Evolutionary conservation across 2,329 filamentous ascomycete genomes (phyloP), one percentile per base, ranked within the genome.

Genomic region (Fusarium papillatum): DNA sequence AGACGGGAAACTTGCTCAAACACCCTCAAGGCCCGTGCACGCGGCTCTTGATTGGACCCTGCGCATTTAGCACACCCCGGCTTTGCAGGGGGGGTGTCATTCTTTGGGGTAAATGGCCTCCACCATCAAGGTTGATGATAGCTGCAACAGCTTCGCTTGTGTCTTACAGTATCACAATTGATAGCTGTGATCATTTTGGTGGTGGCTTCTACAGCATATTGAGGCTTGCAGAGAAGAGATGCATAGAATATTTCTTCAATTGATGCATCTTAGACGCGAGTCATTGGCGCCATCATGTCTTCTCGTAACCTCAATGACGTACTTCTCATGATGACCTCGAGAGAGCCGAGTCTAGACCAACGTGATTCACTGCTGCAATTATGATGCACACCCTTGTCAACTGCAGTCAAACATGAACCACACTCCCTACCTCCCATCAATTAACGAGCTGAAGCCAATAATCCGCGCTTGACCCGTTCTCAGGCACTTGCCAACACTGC

Each of bases 1-100:
- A 50, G 7, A 26, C 50, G 17, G 71, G 70, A 82, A 84, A 84
- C 82, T 84, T 84, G 83, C 83, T 84, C 83, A 84, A 84, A 84
- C 72, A 81, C 73, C 78, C 83, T 83, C 83, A 84, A 50, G 74
- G 75, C 68, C 69, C 72, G 72, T 74, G 73, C 75, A 61, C 62
- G 41, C 53, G 1, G 2, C 2, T 11, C 64, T 57, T 69, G 69
- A 79, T 80, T 80, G 78, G 78, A 53, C 34, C 48, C 62, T 68
- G 69, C 41, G n/a, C 17, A 10, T 57, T 57, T 36, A 38, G 14
- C 14, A 31, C 53, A 34, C 53, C 50, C 53, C 29, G 53, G 53
- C 50, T 55, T 55, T 22, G 19, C 29, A 55, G 26, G 48, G 39
- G 39, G n/a, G 26, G 26, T 31, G 26, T 17, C 50, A 36, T 57